Conservation (phyloP, 2,329 filamentous ascomycete genomes). For the Xylaria sp. region DNA sequence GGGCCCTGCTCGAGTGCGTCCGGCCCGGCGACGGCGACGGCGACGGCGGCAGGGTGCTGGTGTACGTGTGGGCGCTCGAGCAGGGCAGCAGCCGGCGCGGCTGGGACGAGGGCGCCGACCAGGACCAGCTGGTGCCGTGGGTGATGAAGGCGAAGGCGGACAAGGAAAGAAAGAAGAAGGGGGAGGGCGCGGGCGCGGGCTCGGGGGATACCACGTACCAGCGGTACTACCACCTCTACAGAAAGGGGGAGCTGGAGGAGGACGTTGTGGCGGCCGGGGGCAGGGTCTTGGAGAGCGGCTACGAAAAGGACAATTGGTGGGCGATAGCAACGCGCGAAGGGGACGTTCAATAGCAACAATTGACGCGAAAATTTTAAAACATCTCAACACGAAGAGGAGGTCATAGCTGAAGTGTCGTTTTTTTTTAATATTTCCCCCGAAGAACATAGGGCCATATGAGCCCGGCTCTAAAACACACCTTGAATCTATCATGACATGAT, state of each 20-base stretch:
- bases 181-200: not conserved
- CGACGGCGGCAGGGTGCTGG: constrained; percentile 65
- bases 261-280: constrained; percentile 78
- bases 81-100: constrained; percentile 84
- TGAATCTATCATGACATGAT: constrained; percentile 15
- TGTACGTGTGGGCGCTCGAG: constrained; percentile 96
- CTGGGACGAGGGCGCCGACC: constrained; percentile 80
- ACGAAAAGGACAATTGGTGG: constrained; percentile 99
- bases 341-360: constrained; percentile 13
- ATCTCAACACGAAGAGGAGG: not conserved
- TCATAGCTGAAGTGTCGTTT: not conserved
- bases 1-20: constrained; percentile 70
- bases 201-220: constrained; percentile 65
- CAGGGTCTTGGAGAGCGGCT: constrained; percentile 75
- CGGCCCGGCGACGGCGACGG: too few species aligned
- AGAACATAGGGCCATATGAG: too few species aligned
- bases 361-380: constrained; percentile 1
- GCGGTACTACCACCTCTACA: constrained; percentile 93
- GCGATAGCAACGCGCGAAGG: constrained; percentile 59
- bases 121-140: constrained; percentile 97
- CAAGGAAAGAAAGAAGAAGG: constrained; percentile 6
- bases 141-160: constrained; percentile 52
- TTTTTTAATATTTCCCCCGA: too few species aligned
- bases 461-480: not conserved
- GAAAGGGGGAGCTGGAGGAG: constrained; percentile 80